Base-by-base conservation (phyloP, 2,329 filamentous ascomycete genomes). In the Monilinia polystroma region DNA sequence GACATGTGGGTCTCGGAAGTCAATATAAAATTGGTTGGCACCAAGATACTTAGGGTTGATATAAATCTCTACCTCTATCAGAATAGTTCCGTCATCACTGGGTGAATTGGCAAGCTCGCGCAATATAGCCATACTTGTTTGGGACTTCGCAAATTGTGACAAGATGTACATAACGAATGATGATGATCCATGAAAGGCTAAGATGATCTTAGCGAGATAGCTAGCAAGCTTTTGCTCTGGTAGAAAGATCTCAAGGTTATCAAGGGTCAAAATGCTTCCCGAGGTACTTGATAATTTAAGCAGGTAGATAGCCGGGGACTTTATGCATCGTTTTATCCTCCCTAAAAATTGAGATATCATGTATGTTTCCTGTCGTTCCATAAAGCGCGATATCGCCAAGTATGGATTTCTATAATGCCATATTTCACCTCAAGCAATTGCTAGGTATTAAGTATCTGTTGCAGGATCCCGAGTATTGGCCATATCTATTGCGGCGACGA, bases 401-500 rank as follows among this genome's bases (percentile, higher is more conserved):
- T 35, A 49, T 38, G 16, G 8, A n/a, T 20, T 26, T 18, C n/a
- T n/a, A n/a, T n/a, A n/a, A n/a, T 18, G 29, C 41, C 43, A 49
- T 58, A 41, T 49, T 47, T 47, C 41, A 4, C 41, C 32, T 49
- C 29, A 23, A 43, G 23, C 10, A 1, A 63, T 63, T 43, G 16
- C 35, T 54, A 18, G 45, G 38, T 63, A 23, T 8, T 41, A 1
- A 14, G 12, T 12, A 8, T 16, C 12, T 16, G 41, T 23, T 29
- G 18, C 3, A 18, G 32, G 26, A 18, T 41, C n/a, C 32, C 16
- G 11, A 10, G 16, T 26, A 23, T 59, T 7, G 32, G 51, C 16
- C 29, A 26, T 59, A 32, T 54, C 23, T 65, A 59, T 59, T 53
- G 45, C 63, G 54, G 41, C 23, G 54, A 58, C 35, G 63, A 38